These are phyloP conservation scores for Kalanchoe fedtschenkoi DNA, from an alignment of 164 flowering plant species.

Conservation along the genomic window DNA sequence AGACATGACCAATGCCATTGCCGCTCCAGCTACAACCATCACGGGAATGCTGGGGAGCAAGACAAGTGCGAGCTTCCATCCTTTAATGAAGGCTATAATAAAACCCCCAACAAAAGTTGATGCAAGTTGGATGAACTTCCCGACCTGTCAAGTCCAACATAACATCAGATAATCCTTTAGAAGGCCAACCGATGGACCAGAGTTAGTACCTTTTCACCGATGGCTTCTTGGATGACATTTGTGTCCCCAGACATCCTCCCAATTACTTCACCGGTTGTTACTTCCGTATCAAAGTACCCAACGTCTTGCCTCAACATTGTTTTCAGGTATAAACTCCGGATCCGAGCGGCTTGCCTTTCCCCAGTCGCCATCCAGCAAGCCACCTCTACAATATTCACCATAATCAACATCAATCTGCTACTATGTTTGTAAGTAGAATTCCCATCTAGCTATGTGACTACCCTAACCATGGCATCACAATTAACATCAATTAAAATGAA, in stretches of 20 bases:
- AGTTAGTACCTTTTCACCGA: slow-evolving; percentile 47
- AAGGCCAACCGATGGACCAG: not conserved
- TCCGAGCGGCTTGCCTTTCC: slow-evolving; percentile 45
- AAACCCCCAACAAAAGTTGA: slow-evolving; percentile 48
- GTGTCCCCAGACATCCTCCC: slow-evolving; percentile 71
- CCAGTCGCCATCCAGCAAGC: slow-evolving; percentile 56
- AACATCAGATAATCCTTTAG: not conserved
- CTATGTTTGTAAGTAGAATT: not conserved
- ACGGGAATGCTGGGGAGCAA: slow-evolving; percentile 27
- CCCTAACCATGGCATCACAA: not conserved
- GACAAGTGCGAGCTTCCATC: slow-evolving; percentile 40
- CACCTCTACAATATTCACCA: slow-evolving; percentile 34
- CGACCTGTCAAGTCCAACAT: slow-evolving; percentile 19
- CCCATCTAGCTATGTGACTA: not conserved
- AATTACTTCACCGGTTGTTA: slow-evolving; percentile 55
- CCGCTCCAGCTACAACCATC: slow-evolving; percentile 26
- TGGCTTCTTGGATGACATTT: slow-evolving; percentile 59
- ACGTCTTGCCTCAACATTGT: slow-evolving; percentile 57
- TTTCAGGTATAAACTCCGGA: slow-evolving; percentile 39
- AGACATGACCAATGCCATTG: slow-evolving; percentile 23
- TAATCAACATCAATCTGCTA: not conserved
- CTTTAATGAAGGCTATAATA: slow-evolving; percentile 29
- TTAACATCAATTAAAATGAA: not conserved
- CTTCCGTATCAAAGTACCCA: slow-evolving; percentile 54
- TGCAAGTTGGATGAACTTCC: slow-evolving; percentile 39